Evolutionary conservation across 139 green algal genomes (phyloP).

Genomic region (Tetradesmus lagerheimii): DNA sequence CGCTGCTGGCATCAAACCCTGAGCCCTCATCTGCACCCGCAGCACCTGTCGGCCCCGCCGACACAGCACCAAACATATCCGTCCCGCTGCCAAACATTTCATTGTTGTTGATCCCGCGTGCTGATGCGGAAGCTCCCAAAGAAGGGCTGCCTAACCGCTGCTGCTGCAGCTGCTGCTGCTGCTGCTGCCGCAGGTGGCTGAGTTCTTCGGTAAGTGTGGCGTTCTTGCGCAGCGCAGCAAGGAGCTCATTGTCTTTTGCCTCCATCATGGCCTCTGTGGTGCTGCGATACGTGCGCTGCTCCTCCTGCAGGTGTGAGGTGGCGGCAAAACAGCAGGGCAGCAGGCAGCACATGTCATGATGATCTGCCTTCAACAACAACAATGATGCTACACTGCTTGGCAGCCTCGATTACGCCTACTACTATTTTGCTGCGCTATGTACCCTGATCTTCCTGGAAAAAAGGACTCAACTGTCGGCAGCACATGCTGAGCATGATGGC

Average conservation of each 20-base stretch:
- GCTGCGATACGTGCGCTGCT: not conserved
- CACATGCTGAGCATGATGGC: too few species aligned
- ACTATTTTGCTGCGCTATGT: too few species aligned
- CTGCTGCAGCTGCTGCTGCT: conserved; percentile 33
- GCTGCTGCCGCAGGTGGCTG: conserved; percentile 25
- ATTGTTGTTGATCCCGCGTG: too few species aligned
- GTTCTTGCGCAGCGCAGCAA: conserved; percentile 46
- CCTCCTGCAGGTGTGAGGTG: not conserved
- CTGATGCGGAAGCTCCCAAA: not conserved
- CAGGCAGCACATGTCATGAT: not conserved
- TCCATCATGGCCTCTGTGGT: conserved; percentile 57
- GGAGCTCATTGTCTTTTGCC: conserved; percentile 61
- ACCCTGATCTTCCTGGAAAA: not conserved
- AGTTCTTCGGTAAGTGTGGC: conserved; percentile 44
- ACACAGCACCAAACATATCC: not conserved
- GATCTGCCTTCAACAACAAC: too few species aligned
- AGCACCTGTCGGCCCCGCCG: not conserved
- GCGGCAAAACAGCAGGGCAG: not conserved
- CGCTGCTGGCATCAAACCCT: not conserved
- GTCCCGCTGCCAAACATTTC: not conserved
- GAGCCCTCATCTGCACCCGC: not conserved
- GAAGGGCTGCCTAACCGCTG: not conserved
- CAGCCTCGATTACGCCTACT: too few species aligned
- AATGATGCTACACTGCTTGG: too few species aligned
- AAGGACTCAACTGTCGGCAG: not conserved